These are phyloP conservation scores for Mycena belliarum DNA, from an alignment of 768 basidiomycete species.

Conservation along the genomic window DNA sequence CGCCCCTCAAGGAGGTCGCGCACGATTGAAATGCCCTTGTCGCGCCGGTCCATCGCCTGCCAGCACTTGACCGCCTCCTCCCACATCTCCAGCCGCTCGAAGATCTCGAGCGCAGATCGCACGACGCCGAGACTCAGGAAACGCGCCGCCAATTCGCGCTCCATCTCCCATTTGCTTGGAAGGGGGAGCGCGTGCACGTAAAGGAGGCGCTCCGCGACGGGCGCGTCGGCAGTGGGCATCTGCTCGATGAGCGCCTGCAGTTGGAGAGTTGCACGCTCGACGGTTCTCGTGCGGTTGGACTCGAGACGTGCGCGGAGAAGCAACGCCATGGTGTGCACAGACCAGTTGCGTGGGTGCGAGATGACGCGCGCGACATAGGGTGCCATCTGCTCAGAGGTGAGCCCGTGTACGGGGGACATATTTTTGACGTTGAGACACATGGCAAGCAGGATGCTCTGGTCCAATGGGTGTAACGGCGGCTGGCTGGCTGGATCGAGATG, in stretches of 20 bases:
- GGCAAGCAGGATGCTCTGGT: constrained; percentile 89
- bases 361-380: constrained; percentile 91
- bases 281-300: constrained; percentile 83
- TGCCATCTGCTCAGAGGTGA: constrained; percentile 90
- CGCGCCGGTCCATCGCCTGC: constrained; percentile 75
- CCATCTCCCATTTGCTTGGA: constrained; percentile 92
- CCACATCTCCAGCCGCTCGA: constrained; percentile 97
- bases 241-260: constrained; percentile 96
- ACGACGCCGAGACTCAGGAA: constrained; percentile 86
- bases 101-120: constrained; percentile 90
- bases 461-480: constrained; percentile 86
- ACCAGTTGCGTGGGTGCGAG: constrained; percentile 91
- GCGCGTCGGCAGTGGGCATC: constrained; percentile 86
- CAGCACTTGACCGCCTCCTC: constrained; percentile 93
- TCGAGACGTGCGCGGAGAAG: constrained; percentile 92
- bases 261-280: constrained; percentile 90
- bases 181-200: constrained; percentile 82
- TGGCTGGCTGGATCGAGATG: constrained; percentile 84
- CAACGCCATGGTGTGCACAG: constrained; percentile 94
- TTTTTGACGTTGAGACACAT: constrained; percentile 91
- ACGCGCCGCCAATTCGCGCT: constrained; percentile 83
- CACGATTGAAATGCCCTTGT: constrained; percentile 79
- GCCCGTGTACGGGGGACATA: constrained; percentile 84
- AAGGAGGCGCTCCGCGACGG: constrained; percentile 68
- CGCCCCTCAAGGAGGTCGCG: constrained; percentile 81